These are phyloP conservation scores for Chloris gayana DNA, from an alignment of 176 grass and related monocot species.

Conservation along the genomic window DNA sequence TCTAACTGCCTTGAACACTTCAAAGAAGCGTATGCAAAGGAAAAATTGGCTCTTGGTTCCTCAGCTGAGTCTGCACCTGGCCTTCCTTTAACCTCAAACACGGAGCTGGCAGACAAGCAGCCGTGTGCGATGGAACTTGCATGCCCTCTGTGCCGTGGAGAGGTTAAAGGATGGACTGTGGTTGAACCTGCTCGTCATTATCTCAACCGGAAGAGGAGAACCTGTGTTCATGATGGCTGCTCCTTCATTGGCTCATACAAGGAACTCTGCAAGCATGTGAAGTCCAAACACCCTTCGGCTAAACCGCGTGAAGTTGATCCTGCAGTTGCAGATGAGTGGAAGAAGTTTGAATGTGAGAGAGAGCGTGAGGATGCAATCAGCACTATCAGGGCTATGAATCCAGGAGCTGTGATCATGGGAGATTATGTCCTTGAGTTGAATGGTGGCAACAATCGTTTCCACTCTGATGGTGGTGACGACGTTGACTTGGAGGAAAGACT, in stretches of 20 bases:
- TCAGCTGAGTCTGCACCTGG: constrained; percentile 21
- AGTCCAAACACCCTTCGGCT: constrained; percentile 58
- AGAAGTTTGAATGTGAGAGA: constrained; percentile 68
- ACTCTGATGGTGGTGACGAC: constrained; percentile 42
- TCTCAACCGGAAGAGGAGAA: constrained; percentile 80
- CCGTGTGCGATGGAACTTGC: constrained; percentile 60
- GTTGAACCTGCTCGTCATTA: constrained; percentile 76
- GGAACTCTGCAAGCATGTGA: constrained; percentile 77
- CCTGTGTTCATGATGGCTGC: constrained; percentile 75
- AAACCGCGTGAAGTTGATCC: constrained; percentile 80
- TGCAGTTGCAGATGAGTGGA: constrained; percentile 78
- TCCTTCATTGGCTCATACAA: constrained; percentile 78
- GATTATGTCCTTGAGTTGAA: constrained; percentile 95
- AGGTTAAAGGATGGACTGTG: constrained; percentile 94
- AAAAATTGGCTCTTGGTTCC: constrained; percentile 36
- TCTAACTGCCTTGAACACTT: constrained; percentile 95
- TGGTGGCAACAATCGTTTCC: constrained; percentile 40
- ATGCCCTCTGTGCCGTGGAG: constrained; percentile 86
- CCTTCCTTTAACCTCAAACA: constrained; percentile 28
- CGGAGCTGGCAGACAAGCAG: constrained; percentile 39
- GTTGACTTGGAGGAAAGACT: constrained; percentile 54
- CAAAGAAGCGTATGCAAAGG: constrained; percentile 74
- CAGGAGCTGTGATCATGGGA: constrained; percentile 74
- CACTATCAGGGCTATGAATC: constrained; percentile 75
- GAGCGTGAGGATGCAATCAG: constrained; percentile 88